Conservation (phyloP, 2,329 filamentous ascomycete species). For the Phyllosticta ampelicida region DNA sequence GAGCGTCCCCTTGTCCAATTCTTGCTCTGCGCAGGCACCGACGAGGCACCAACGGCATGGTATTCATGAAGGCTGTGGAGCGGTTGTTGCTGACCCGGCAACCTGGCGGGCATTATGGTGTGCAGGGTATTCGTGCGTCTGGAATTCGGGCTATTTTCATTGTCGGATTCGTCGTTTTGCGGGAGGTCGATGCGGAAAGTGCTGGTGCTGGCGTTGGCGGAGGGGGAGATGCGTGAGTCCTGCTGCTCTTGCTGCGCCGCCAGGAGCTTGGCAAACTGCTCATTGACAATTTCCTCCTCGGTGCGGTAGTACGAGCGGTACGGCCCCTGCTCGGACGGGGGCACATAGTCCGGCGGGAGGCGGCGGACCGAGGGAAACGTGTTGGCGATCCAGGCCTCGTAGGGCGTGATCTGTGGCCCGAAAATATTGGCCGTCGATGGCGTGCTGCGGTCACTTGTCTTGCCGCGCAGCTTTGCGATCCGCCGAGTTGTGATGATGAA, state of each 20-base stretch:
- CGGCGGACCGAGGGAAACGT: constrained; percentile 32
- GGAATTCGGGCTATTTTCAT: constrained; percentile 1
- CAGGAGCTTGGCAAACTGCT: constrained; percentile 41
- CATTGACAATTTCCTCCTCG: constrained; percentile 40
- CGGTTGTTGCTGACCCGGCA: neutral
- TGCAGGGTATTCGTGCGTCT: neutral
- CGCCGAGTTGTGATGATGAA: constrained; percentile 33
- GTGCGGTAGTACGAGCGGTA: constrained; percentile 17
- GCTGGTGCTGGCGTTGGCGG: constrained; percentile 25
- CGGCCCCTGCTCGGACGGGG: neutral
- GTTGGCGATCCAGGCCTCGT: constrained; percentile 35
- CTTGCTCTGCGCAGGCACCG: neutral
- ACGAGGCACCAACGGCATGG: neutral
- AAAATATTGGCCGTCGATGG: constrained; percentile 17
- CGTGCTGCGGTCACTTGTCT: neutral
- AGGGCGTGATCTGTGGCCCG: constrained; percentile 28
- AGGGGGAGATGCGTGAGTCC: constrained; percentile 23
- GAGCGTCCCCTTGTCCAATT: neutral
- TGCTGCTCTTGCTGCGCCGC: constrained; percentile 15
- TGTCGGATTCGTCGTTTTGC: neutral
- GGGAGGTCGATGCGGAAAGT: constrained; percentile 35
- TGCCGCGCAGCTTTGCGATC: constrained; percentile 22
- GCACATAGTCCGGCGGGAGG: constrained; percentile 6
- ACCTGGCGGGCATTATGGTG: neutral
- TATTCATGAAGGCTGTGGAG: neutral